Evolutionary conservation across 2,329 filamentous ascomycete genomes (phyloP).

Genomic region (Didymella arachidicola): DNA sequence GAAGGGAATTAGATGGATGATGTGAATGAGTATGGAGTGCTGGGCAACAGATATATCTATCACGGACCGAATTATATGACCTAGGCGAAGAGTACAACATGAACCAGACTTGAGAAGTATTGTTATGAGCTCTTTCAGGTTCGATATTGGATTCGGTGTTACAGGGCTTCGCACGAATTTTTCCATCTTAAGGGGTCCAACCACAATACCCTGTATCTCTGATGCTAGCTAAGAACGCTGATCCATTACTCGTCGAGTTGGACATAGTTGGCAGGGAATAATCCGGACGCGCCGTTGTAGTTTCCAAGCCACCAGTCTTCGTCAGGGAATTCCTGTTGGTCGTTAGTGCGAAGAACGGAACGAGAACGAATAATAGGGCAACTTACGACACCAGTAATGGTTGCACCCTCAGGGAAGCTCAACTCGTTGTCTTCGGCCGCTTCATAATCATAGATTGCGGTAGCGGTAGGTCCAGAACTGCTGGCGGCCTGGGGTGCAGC

Average conservation of each 20-base stretch:
- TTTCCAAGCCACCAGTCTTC: conserved; percentile 99
- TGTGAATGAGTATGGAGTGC: background rate
- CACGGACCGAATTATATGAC: background rate
- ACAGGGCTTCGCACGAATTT: conserved; percentile 3
- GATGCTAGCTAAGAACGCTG: background rate
- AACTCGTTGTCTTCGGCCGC: conserved; percentile 90
- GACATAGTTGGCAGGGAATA: conserved; percentile 72
- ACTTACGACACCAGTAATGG: conserved; percentile 78
- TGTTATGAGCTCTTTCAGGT: background rate
- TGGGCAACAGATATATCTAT: background rate
- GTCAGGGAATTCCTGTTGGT: conserved; percentile 83
- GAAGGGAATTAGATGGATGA: background rate
- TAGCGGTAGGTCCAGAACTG: conserved; percentile 71
- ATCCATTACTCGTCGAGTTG: conserved; percentile 53
- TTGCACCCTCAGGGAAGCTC: conserved; percentile 89
- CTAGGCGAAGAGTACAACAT: background rate
- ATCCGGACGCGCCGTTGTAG: conserved; percentile 77
- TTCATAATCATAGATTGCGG: conserved; percentile 93
- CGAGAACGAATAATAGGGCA: background rate
- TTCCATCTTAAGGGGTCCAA: conserved; percentile 2
- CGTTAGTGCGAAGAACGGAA: conserved; percentile 33
- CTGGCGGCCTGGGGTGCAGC: conserved; percentile 46
- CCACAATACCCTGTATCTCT: background rate
- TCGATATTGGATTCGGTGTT: background rate
- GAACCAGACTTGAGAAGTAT: background rate